A percentile compares a stretch with the other conserved stretches of the same genome.
Evolutionary conservation across 1,284 basidiomycete species (phyloP).

Genomic region (Boletellus sp.): DNA sequence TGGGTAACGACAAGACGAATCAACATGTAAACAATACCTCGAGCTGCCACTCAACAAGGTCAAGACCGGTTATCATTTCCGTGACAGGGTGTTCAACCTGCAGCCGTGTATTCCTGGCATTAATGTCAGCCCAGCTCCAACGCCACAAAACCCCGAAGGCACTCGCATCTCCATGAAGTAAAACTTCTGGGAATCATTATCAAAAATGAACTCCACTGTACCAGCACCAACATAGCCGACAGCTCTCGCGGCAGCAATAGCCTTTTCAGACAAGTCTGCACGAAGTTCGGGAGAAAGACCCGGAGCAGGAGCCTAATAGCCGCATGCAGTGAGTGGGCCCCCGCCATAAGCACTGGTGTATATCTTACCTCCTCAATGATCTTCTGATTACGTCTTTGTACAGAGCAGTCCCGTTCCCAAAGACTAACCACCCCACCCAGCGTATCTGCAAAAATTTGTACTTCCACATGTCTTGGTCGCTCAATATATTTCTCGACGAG

Average conservation of each 20-base stretch:
- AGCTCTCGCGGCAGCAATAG: slow-evolving; percentile 86
- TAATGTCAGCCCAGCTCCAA: slow-evolving; percentile 1
- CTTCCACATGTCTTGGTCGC: slow-evolving; percentile 83
- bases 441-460: slow-evolving; percentile 85
- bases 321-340: background rate
- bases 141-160: background rate
- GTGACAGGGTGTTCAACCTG: slow-evolving; percentile 96
- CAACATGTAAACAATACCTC: slow-evolving; percentile 47
- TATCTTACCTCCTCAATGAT: slow-evolving; percentile 79
- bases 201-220: slow-evolving; percentile 93
- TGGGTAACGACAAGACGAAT: slow-evolving; percentile 1
- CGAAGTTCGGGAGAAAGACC: slow-evolving; percentile 75
- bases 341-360: background rate
- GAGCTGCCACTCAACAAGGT: slow-evolving; percentile 93
- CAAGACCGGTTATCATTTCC: slow-evolving; percentile 91
- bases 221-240: slow-evolving; percentile 90
- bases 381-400: slow-evolving; percentile 93
- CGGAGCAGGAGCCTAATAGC: slow-evolving; percentile 83
- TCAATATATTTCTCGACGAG: slow-evolving; percentile 86
- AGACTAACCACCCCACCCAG: slow-evolving; percentile 78
- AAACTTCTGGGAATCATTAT: slow-evolving; percentile 80
- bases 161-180: slow-evolving; percentile 93
- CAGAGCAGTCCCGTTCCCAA: slow-evolving; percentile 93
- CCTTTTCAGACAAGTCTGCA: slow-evolving; percentile 80
- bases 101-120: slow-evolving; percentile 79